A percentile compares a stretch with the other conserved stretches of the same genome.
Evolutionary conservation across 805 yeast species (phyloP).

Genomic region (Ogataea degrootiae): DNA sequence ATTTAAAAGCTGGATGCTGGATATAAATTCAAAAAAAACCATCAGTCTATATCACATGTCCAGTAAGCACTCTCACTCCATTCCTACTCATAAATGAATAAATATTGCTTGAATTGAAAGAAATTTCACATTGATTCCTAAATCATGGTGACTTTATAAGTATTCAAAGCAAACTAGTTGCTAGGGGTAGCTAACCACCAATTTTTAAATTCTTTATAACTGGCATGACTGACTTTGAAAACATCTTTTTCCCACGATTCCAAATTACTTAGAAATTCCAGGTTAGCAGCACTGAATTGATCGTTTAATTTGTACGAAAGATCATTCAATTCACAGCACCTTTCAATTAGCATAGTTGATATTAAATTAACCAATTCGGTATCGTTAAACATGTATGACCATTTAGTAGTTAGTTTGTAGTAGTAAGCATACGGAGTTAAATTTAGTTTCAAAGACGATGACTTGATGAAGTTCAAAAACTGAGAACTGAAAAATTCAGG

Average conservation of each 20-base stretch:
- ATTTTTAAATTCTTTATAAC: slow-evolving; percentile 23
- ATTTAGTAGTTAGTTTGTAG: slow-evolving; percentile 64
- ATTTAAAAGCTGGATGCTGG: no score
- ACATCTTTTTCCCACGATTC: slow-evolving; percentile 73
- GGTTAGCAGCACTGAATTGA: slow-evolving; percentile 24
- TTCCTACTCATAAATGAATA: no score
- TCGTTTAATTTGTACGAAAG: slow-evolving; percentile 44
- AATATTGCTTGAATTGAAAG: no score
- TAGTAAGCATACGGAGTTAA: slow-evolving; percentile 33
- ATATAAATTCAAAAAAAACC: no score
- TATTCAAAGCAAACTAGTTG: background rate
- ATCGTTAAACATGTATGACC: slow-evolving; percentile 73
- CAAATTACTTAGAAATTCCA: slow-evolving; percentile 54
- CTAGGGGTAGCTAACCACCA: slow-evolving; percentile 18
- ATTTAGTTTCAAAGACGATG: slow-evolving; percentile 37
- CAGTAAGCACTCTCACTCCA: no score
- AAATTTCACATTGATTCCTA: background rate
- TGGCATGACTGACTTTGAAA: slow-evolving; percentile 47
- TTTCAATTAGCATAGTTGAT: slow-evolving; percentile 48
- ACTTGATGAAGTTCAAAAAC: slow-evolving; percentile 77
- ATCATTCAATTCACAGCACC: slow-evolving; percentile 71
- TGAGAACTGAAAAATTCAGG: slow-evolving; percentile 66
- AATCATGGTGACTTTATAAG: background rate
- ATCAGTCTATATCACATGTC: background rate
- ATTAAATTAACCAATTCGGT: slow-evolving; percentile 48